Base-by-base conservation (phyloP, 2,329 filamentous ascomycete genomes). In the Colletotrichum tanaceti region DNA sequence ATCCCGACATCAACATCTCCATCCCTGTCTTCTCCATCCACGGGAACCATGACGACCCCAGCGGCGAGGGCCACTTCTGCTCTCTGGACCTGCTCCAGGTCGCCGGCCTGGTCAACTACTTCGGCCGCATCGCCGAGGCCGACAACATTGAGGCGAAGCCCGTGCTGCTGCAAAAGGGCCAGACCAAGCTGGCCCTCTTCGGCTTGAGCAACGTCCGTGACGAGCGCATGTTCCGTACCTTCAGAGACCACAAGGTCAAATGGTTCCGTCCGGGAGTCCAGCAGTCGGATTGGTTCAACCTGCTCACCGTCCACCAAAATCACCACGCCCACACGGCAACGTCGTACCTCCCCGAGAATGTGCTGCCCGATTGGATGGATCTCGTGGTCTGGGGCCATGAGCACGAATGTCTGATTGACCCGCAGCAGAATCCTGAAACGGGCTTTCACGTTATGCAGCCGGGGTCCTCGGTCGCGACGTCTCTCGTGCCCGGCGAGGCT, bases 11-110 rank as follows among this genome's bases (percentile, higher is more conserved):
- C 79, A 99, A 99, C 75, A 89, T 99, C 70, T 93, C 94, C 1
- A 98, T 98, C 64, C 96, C 96, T 0, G 94, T 99, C 35, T 99
- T 99, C 77, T 97, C 95, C 0, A 99, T 99, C 47, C 97, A 99
- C 75, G 96, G 96, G 53, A 99, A 99, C 75, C 96, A 99, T 77
- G 96, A 99, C 76, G 96, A 99, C 77, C 96, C 96, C 0, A 97
- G 94, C n/a, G 96, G 96, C 11, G 94, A 98, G 75, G 96, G 94
- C 13, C 93, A 97, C 77, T 91, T 91, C 72, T 97, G 96, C 71
- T 94, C 95, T 0, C 85, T 99, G 13, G 96, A 99, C 77, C 81
- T 99, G 18, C 85, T 99, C 4, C 94, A 98, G 77, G 91, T 96
- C 1, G 93, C 94, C 0, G 96, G 96, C 0, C 82, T 99, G 16